Percentiles rank a stretch among this genome's conserved stretches.
These are phyloP conservation scores for Saccharum spontaneum DNA, from an alignment of 176 grass and related monocot species.

Conservation along the genomic window DNA sequence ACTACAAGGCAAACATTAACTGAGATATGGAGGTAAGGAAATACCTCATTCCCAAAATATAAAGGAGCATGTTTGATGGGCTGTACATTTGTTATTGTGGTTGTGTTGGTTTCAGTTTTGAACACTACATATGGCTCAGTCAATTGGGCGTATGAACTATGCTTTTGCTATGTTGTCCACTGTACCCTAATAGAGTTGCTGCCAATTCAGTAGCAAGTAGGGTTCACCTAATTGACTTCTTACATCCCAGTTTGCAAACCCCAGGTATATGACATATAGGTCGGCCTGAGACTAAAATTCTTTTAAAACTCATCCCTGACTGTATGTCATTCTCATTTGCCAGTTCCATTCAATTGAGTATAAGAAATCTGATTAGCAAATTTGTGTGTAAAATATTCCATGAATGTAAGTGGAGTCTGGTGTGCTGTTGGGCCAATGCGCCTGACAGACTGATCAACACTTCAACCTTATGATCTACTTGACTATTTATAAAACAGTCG, in stretches of 20 bases:
- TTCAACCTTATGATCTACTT: neutral
- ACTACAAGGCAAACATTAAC: constrained; percentile 79
- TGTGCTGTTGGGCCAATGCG: neutral
- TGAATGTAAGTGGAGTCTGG: neutral
- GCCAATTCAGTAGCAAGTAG: neutral
- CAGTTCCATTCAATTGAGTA: neutral
- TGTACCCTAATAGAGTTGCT: neutral
- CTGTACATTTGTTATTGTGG: neutral
- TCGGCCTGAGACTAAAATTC: neutral
- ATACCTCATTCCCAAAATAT: constrained; percentile 1
- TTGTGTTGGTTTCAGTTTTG: neutral
- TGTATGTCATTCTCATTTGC: neutral
- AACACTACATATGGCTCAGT: neutral
- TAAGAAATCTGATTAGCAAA: neutral
- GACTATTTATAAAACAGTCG: neutral
- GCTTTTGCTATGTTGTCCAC: neutral
- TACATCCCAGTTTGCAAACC: too few relatives aligned
- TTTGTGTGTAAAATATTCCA: neutral
- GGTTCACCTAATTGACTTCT: neutral
- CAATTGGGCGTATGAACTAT: neutral
- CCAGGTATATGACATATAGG: neutral
- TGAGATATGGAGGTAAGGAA: constrained; percentile 84
- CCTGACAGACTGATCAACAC: neutral
- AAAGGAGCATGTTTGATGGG: neutral
- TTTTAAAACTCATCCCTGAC: neutral